phyloP scores from a whole-genome alignment of 2,329 filamentous ascomycete genomes.

The Emmonsia crescens region DNA sequence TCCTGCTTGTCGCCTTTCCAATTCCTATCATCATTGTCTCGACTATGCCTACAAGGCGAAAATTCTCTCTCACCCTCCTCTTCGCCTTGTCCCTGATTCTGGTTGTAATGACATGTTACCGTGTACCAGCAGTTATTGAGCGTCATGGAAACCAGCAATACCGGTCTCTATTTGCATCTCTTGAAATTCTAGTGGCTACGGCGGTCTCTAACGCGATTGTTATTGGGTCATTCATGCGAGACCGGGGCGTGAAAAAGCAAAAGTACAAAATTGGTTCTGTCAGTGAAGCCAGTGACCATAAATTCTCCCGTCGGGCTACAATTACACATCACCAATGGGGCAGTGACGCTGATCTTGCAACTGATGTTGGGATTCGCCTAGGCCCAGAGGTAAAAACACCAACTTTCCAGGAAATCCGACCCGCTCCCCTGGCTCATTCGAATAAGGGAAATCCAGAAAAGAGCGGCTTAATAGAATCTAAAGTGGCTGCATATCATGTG shows the following conservation, averaged over 20 bases:
- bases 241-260: slow-evolving; percentile 78
- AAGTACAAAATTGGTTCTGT: slow-evolving; percentile 57
- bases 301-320: slow-evolving; percentile 38
- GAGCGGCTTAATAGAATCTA: slow-evolving; percentile 21
- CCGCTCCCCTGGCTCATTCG: slow-evolving; percentile 31
- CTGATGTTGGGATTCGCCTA: slow-evolving; percentile 63
- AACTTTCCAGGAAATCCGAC: slow-evolving; percentile 23
- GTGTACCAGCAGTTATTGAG: slow-evolving; percentile 66
- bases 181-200: slow-evolving; percentile 83
- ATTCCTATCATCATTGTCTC: slow-evolving; percentile 78
- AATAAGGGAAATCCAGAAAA: slow-evolving; percentile 14
- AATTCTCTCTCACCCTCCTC: slow-evolving; percentile 64
- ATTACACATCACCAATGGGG: slow-evolving; percentile 64
- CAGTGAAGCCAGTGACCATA: slow-evolving; percentile 36
- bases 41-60: slow-evolving; percentile 63
- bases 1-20: slow-evolving; percentile 78
- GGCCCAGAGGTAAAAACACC: slow-evolving; percentile 39
- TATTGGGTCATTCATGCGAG: slow-evolving; percentile 82
- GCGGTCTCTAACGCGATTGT: slow-evolving; percentile 80
- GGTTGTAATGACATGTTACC: slow-evolving; percentile 67
- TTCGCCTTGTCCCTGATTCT: slow-evolving; percentile 78
- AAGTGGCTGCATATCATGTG: slow-evolving; percentile 19
- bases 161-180: slow-evolving; percentile 76
- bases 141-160: slow-evolving; percentile 68
- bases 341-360: slow-evolving; percentile 82